Conservation (phyloP, 805 yeast genomes). For the Tetrapisispora iriomotensis region DNA sequence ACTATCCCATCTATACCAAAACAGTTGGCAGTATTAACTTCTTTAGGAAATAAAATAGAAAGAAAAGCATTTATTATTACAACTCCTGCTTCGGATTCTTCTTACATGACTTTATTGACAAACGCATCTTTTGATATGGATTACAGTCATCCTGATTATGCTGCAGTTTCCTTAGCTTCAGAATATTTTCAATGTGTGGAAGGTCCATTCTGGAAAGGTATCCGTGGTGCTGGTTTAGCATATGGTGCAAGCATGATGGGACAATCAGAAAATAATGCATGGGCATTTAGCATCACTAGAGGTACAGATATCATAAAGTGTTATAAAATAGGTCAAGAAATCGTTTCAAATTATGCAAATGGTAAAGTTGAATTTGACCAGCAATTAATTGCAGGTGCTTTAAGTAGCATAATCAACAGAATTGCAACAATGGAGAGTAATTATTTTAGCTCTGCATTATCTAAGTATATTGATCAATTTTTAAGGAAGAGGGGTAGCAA, state of each 20-base stretch:
- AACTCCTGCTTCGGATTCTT: conserved; percentile 78
- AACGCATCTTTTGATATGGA: conserved; percentile 38
- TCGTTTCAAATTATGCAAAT: conserved; percentile 49
- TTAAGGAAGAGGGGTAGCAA: conserved; percentile 63
- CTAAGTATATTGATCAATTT: conserved; percentile 55
- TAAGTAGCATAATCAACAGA: conserved; percentile 63
- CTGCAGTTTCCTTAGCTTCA: conserved; percentile 60
- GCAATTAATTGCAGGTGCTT: conserved; percentile 57
- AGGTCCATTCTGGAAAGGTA: conserved; percentile 95
- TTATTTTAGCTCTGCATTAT: conserved; percentile 51
- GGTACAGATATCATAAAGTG: conserved; percentile 72
- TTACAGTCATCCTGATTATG: conserved; percentile 49
- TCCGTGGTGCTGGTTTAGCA: conserved; percentile 89
- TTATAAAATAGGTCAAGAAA: conserved; percentile 50
- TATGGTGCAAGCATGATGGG: conserved; percentile 68
- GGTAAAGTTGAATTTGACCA: conserved; percentile 49
- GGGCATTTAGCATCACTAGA: conserved; percentile 62
- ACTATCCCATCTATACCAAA: conserved; percentile 38
- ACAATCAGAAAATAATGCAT: conserved; percentile 54
- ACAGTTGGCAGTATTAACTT: conserved; percentile 43
- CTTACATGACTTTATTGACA: conserved; percentile 53
- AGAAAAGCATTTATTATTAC: conserved; percentile 51
- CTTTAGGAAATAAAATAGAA: conserved; percentile 42
- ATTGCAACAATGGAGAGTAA: conserved; percentile 64
- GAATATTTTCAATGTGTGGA: conserved; percentile 79